Evolutionary conservation across 169 alveolate species (phyloP).

Genomic region (Eimeria necatrix): DNA sequence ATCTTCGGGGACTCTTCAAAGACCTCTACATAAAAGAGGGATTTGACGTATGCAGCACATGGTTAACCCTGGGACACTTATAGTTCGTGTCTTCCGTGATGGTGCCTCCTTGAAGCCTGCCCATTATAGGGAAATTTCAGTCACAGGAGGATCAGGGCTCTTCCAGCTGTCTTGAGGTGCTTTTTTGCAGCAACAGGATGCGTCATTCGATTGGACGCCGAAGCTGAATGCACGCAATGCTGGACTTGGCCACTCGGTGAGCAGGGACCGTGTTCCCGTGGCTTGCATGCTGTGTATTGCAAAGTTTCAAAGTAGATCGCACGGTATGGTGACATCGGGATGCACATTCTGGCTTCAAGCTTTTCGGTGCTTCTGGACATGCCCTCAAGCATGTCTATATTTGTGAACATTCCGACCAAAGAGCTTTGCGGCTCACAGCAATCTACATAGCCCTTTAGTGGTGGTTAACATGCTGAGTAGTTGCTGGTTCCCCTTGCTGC

Average conservation of each 20-base stretch:
- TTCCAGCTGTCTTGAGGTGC: neutral
- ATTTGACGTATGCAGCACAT: constrained; percentile 82
- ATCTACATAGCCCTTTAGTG: too few relatives aligned
- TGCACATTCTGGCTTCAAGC: too few relatives aligned
- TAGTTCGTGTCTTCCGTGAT: neutral
- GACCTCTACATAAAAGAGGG: constrained; percentile 95
- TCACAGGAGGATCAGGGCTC: neutral
- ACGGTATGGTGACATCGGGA: too few relatives aligned
- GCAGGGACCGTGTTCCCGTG: neutral
- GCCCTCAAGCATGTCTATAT: too few relatives aligned
- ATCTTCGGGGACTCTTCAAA: constrained; percentile 96
- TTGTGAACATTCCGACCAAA: too few relatives aligned
- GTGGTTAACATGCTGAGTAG: too few relatives aligned
- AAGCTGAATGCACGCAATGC: constrained; percentile 69
- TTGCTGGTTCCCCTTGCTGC: too few relatives aligned
- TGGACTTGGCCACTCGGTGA: constrained; percentile 66
- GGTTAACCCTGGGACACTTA: neutral
- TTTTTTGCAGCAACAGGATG: constrained; percentile 72
- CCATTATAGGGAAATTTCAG: neutral
- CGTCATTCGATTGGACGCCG: constrained; percentile 74
- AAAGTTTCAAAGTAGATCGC: too few relatives aligned
- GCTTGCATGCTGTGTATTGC: too few relatives aligned
- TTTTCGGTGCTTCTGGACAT: too few relatives aligned
- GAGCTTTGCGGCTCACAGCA: too few relatives aligned
- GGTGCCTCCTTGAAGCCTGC: neutral